phyloP scores from a whole-genome alignment of 345 rosid species.

The Fremontodendron californicum region DNA sequence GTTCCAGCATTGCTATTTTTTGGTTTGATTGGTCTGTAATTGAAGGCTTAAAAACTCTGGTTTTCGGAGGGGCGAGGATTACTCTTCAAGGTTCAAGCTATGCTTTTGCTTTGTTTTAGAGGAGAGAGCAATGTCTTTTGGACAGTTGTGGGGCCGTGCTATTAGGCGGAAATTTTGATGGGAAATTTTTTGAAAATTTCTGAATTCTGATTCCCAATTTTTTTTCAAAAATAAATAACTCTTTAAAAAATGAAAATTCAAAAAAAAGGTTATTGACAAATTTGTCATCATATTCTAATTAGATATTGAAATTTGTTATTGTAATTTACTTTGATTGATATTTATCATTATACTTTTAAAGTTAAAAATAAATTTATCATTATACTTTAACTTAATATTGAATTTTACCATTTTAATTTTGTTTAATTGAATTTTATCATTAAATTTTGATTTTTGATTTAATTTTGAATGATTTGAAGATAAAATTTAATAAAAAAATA shows the following conservation, averaged over 20 bases:
- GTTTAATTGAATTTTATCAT: too few relatives aligned
- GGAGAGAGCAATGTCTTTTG: background rate
- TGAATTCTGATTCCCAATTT: background rate
- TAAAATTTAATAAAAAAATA: too few relatives aligned
- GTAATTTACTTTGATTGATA: too few relatives aligned
- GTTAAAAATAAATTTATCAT: too few relatives aligned
- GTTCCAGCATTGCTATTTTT: conserved; percentile 34
- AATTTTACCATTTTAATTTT: too few relatives aligned
- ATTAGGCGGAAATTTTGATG: background rate
- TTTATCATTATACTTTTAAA: too few relatives aligned
- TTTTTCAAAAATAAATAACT: background rate
- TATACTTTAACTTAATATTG: too few relatives aligned
- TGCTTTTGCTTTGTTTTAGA: background rate
- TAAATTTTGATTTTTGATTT: too few relatives aligned
- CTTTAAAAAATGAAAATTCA: background rate
- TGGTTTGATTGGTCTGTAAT: background rate
- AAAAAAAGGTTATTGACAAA: too few relatives aligned
- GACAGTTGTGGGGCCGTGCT: background rate
- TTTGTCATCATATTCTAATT: too few relatives aligned
- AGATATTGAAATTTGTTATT: too few relatives aligned
- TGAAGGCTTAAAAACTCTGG: background rate
- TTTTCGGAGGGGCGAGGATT: background rate
- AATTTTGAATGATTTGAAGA: too few relatives aligned
- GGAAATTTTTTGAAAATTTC: background rate
- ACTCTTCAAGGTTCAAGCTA: background rate